Evolutionary conservation across 2,329 filamentous ascomycete species (phyloP), one percentile per base, ranked within the genome.

Genomic region (Scolecobasidium constrictum): DNA sequence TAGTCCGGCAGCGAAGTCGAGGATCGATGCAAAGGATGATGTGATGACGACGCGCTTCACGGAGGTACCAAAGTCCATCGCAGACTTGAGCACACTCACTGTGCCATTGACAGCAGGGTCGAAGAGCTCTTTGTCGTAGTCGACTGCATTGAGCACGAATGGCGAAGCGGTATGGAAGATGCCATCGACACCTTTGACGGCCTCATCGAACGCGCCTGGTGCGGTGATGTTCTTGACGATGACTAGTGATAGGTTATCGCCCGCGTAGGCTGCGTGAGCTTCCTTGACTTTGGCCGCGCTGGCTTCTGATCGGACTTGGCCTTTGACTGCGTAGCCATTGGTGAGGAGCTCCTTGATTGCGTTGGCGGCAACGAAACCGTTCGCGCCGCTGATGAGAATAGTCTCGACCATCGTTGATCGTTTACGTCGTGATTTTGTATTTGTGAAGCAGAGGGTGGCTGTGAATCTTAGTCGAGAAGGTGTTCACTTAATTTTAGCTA

Each of bases 41-140:
- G 38, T 35, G 19, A 35, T 34, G 43, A 83, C 78, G 13, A 93
- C 81, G 46, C 80, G 73, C 64, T 80, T 85, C 41, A 93, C 83
- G 55, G 56, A 73, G 49, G 77, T 75, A 2, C 15, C 28, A 16
- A 75, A 75, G 44, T 63, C 65, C 50, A 72, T 70, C 56, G 77
- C 77, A 2, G 73, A 71, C 49, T 73, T 75, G 47, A 81, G 57
- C 40, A 81, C 45, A 31, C 41, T 46, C 6, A 40, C 17, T 15
- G 48, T 45, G 39, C 51, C 47, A 5, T 20, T 33, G 35, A 46
- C 46, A n/a, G 50, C 47, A 2, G 49, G 49, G 11, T 46, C 33
- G 18, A 52, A 43, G 21, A 52, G 44, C 13, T 35, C 33, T 4
- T 43, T 26, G 11, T 15, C 26, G 20, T 20, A 46, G 38, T 51